phyloP scores from a whole-genome alignment of 441 rosid genomes.

The Populus tomentosa region DNA sequence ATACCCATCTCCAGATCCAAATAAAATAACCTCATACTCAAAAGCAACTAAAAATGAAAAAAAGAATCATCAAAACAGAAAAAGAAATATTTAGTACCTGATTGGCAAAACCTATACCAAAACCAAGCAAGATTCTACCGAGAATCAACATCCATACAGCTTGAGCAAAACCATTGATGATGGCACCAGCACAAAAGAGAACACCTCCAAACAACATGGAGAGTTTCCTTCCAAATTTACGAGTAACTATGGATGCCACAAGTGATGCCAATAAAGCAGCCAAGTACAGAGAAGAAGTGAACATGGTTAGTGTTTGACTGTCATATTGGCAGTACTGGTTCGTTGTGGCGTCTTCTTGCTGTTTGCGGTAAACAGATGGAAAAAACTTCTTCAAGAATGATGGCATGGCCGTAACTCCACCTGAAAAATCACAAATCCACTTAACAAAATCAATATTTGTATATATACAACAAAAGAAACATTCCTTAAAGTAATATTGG shows the following conservation, averaged over 20 bases:
- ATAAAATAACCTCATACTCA: neutral
- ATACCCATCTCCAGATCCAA: neutral
- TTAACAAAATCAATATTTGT: neutral
- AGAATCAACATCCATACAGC: constrained; percentile 76
- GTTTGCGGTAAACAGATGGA: constrained; percentile 53
- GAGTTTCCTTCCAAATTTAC: constrained; percentile 55
- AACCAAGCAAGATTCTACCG: constrained; percentile 89
- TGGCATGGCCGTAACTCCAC: constrained; percentile 92
- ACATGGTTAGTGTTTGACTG: constrained; percentile 59
- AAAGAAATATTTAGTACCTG: constrained; percentile 44
- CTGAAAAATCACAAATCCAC: constrained; percentile 25
- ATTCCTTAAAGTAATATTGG: neutral
- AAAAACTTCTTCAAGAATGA: constrained; percentile 67
- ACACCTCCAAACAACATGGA: constrained; percentile 71
- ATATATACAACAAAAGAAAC: neutral
- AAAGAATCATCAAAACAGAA: neutral
- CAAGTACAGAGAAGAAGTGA: constrained; percentile 85
- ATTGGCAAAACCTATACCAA: constrained; percentile 87
- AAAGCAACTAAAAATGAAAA: neutral
- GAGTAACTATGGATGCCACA: constrained; percentile 51
- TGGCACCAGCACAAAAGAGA: constrained; percentile 74
- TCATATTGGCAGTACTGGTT: constrained; percentile 85
- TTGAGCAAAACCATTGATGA: constrained; percentile 63
- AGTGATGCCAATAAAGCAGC: constrained; percentile 71
- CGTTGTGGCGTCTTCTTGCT: constrained; percentile 28